These are phyloP conservation scores for Mikania micrantha DNA, from an alignment of 129 eudicot genomes.

Conservation along the genomic window DNA sequence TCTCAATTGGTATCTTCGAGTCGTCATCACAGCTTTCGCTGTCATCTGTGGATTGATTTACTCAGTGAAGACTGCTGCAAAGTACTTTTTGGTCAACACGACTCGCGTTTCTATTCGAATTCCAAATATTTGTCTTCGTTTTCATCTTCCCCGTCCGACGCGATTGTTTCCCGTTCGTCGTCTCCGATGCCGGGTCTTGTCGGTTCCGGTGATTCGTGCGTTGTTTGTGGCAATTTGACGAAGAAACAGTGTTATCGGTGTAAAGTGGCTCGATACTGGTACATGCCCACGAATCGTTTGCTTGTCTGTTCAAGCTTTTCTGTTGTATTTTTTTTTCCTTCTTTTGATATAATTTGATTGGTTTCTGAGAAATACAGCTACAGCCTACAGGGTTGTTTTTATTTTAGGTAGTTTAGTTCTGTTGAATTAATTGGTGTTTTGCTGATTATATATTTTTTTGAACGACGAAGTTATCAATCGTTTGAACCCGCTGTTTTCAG, in stretches of 20 bases:
- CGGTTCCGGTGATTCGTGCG: conserved; percentile 33
- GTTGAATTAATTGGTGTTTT: neutral
- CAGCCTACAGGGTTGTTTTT: neutral
- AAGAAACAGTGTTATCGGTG: conserved; percentile 59
- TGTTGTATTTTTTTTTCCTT: neutral
- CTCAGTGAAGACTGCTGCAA: conserved; percentile 55
- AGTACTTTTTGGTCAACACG: conserved; percentile 50
- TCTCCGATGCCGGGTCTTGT: conserved; percentile 32
- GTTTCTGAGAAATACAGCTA: neutral
- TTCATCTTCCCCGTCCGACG: neutral
- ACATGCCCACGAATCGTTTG: neutral
- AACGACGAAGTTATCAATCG: too few species aligned
- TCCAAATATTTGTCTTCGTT: conserved; percentile 3
- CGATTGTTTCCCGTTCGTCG: neutral
- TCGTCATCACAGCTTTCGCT: conserved; percentile 33
- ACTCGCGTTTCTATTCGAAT: conserved; percentile 41
- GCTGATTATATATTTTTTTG: too few species aligned
- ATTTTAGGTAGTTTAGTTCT: neutral
- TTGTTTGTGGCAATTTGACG: conserved; percentile 51
- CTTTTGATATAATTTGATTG: neutral
- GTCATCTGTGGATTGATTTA: conserved; percentile 43
- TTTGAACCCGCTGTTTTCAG: too few species aligned
- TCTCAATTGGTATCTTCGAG: conserved; percentile 54
- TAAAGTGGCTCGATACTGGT: conserved; percentile 73
- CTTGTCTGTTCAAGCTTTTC: neutral